These are phyloP conservation scores for Powellomyces hirtus DNA, from an alignment of 192 early-diverging fungal genomes.

Conservation along the genomic window DNA sequence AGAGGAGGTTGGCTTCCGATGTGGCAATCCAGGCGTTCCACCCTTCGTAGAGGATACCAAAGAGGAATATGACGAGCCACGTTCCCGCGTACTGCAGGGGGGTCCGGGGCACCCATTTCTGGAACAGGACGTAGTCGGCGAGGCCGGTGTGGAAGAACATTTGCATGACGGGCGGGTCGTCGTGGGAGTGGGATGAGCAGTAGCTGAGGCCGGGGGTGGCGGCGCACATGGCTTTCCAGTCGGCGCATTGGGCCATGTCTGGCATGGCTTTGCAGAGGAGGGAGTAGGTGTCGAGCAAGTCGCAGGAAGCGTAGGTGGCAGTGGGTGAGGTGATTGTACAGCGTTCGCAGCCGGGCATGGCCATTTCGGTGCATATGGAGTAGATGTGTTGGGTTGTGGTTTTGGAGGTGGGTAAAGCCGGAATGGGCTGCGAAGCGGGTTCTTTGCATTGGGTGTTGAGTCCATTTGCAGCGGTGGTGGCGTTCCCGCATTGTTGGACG, in stretches of 20 bases:
- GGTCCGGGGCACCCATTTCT: slow-evolving; percentile 57
- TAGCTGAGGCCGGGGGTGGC: slow-evolving; percentile 10
- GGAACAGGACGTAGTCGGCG: slow-evolving; percentile 61
- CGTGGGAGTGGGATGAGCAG: slow-evolving; percentile 6
- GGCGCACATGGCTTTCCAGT: slow-evolving; percentile 49
- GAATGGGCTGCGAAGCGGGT: slow-evolving; percentile 17
- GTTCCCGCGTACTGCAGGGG: slow-evolving; percentile 49
- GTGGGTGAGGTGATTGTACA: slow-evolving; percentile 7
- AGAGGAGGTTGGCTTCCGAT: slow-evolving; percentile 28
- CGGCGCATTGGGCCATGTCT: slow-evolving; percentile 55
- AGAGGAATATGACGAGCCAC: slow-evolving; percentile 51
- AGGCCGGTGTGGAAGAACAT: slow-evolving; percentile 66
- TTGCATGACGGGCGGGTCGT: slow-evolving; percentile 47
- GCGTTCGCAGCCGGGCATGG: slow-evolving; percentile 39
- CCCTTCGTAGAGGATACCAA: slow-evolving; percentile 50
- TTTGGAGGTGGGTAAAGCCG: slow-evolving; percentile 44
- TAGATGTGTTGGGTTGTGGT: slow-evolving; percentile 42
- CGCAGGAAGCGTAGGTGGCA: slow-evolving; percentile 46
- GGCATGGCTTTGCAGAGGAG: slow-evolving; percentile 63
- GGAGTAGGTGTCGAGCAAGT: slow-evolving; percentile 53
- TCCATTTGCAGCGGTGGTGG: slow-evolving; percentile 17
- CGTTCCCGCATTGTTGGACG: slow-evolving; percentile 30
- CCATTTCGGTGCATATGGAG: slow-evolving; percentile 47
- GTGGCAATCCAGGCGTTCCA: slow-evolving; percentile 34
- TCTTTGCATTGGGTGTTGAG: slow-evolving; percentile 27